These are phyloP conservation scores for Carex scoparia DNA, from an alignment of 176 grass and related monocot species.

Conservation along the genomic window DNA sequence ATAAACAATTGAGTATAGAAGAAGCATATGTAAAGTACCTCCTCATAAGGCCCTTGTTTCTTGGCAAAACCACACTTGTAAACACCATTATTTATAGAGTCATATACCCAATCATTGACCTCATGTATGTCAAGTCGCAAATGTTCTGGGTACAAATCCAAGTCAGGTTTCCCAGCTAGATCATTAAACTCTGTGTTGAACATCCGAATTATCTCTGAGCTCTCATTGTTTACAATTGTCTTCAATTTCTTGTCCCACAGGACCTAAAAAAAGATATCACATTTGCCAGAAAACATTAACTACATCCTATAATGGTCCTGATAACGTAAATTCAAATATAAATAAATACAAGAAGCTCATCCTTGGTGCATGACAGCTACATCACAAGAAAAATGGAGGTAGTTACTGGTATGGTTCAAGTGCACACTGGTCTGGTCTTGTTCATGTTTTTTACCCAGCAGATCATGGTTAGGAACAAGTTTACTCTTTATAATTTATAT, in stretches of 20 bases:
- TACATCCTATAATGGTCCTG: not conserved
- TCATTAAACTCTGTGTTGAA: constrained; percentile 78
- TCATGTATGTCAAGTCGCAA: constrained; percentile 47
- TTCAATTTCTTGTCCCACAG: constrained; percentile 90
- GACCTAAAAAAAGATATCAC: constrained; percentile 33
- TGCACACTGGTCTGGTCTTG: not conserved
- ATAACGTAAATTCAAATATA: not conserved
- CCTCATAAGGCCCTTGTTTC: constrained; percentile 85
- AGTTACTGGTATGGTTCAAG: not conserved
- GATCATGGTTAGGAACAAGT: not conserved
- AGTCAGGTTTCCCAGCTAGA: constrained; percentile 47
- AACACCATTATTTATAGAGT: constrained; percentile 80
- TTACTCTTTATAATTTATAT: not conserved
- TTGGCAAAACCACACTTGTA: constrained; percentile 94
- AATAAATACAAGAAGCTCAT: not conserved
- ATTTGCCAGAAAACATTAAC: not conserved
- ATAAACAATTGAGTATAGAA: not conserved
- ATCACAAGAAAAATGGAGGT: not conserved
- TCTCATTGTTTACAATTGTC: constrained; percentile 96
- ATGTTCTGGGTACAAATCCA: constrained; percentile 70
- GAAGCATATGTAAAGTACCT: constrained; percentile 35
- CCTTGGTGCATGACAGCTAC: not conserved
- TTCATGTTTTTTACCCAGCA: not conserved
- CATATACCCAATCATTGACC: constrained; percentile 57
- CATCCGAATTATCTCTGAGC: constrained; percentile 93